Evolutionary conservation across 352 stramenopile species (phyloP).

Genomic region (Phytophthora sp.): DNA sequence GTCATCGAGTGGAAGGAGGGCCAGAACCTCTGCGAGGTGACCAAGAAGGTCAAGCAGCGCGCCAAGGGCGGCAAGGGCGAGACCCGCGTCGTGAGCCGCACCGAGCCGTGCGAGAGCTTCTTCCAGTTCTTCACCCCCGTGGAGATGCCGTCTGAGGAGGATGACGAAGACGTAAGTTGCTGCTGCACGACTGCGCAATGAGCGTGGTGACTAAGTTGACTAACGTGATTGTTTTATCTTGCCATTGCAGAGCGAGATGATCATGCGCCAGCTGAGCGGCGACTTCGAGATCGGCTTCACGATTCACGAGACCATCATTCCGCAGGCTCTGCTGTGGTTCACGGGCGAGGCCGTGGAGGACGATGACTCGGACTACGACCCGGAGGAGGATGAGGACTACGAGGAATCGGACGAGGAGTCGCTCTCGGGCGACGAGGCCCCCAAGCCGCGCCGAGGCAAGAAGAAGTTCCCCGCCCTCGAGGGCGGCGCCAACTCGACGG

Average conservation of each 20-base stretch:
- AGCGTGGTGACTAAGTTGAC: background rate
- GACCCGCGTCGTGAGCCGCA: conserved; percentile 78
- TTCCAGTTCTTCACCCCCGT: conserved; percentile 89
- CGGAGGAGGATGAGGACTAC: conserved; percentile 77
- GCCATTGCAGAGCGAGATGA: conserved; percentile 71
- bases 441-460: conserved; percentile 55
- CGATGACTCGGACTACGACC: conserved; percentile 83
- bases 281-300: conserved; percentile 90
- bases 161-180: conserved; percentile 76
- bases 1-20: conserved; percentile 84
- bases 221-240: conserved; percentile 16
- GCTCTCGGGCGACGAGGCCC: conserved; percentile 60
- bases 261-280: conserved; percentile 83
- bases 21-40: conserved; percentile 85
- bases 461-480: conserved; percentile 85
- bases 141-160: conserved; percentile 87
- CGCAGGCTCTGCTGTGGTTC: conserved; percentile 88
- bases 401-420: conserved; percentile 73
- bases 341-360: conserved; percentile 82
- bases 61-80: conserved; percentile 80
- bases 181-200: background rate
- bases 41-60: conserved; percentile 89
- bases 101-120: conserved; percentile 86
- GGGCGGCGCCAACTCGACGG: conserved; percentile 57
- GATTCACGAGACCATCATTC: conserved; percentile 90